Base-by-base conservation (phyloP, 2,329 filamentous ascomycete species). In the Alternaria arborescens region DNA sequence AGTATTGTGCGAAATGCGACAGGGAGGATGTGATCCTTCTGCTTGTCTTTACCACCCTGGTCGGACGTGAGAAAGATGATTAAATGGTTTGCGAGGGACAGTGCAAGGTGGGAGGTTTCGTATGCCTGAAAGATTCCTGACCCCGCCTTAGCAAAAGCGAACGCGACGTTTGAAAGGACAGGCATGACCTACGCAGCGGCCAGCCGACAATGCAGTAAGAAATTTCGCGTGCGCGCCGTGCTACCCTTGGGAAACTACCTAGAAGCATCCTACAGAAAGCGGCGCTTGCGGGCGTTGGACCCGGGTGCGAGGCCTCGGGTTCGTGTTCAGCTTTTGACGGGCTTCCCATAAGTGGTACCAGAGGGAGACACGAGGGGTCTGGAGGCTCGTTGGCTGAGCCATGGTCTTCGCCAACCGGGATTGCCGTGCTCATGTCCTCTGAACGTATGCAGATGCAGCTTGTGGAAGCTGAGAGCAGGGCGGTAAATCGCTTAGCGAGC, bases 241-340 rank as follows among this genome's bases (percentile, higher is more conserved):
- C 38, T 44, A 56, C 58, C 54, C 43, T 54, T 59, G 54, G 34
- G 50, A 56, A 58, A 58, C 24, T 48, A 48, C 54, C 40, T 60
- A 52, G 42, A 53, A 60, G 55, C 44, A 51, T 60, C 38, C 38
- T 30, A 62, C 50, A 54, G 53, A 44, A 59, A 32, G 53, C 43
- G 46, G 42, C 30, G 52, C 30, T 46, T 60, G 46, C 58, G 52
- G 52, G 52, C 57, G 47, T 57, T 44, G 44, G 55, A 64, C 64
- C 64, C 64, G 58, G 50, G 64, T 61, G 64, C 64, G 52, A 64
- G 64, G 64, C 55, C 58, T 61, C 61, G 64, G 64, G 64, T 66
- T 64, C 61, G 55, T 60, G 46, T 60, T 55, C 54, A 52, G 55
- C 53, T 55, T 42, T 52, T 55, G 38, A 60, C 38, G 51, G 51